phyloP scores from a whole-genome alignment of 2,329 filamentous ascomycete species.

The Trichoderma koningiopsis region DNA sequence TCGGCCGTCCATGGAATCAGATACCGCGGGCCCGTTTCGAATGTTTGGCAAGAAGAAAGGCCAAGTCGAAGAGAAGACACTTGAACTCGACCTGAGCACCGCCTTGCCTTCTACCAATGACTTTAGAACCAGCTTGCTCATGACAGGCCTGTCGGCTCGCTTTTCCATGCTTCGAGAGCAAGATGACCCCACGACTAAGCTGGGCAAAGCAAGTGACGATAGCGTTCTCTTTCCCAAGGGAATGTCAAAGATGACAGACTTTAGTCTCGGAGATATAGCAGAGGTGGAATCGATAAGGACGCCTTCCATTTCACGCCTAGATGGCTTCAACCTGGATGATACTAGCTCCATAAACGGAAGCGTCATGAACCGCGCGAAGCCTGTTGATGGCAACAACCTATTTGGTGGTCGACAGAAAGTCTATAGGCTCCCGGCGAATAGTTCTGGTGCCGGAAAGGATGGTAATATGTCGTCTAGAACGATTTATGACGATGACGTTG shows the following conservation, averaged over 20 bases:
- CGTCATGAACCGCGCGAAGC: slow-evolving; percentile 82
- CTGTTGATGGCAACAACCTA: slow-evolving; percentile 84
- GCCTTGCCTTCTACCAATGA: slow-evolving; percentile 83
- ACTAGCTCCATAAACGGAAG: slow-evolving; percentile 64
- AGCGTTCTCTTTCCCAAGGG: slow-evolving; percentile 85
- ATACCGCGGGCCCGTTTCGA: slow-evolving; percentile 54
- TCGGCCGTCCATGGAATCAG: slow-evolving; percentile 57
- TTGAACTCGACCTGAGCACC: slow-evolving; percentile 69
- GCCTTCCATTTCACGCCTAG: slow-evolving; percentile 59
- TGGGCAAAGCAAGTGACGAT: slow-evolving; percentile 94
- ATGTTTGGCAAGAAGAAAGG: slow-evolving; percentile 60
- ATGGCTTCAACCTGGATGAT: slow-evolving; percentile 73
- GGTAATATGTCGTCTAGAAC: slow-evolving; percentile 66
- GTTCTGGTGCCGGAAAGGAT: slow-evolving; percentile 43
- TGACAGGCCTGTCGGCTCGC: slow-evolving; percentile 90
- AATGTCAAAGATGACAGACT: slow-evolving; percentile 75
- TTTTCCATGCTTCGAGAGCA: slow-evolving; percentile 98
- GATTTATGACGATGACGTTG: slow-evolving; percentile 85
- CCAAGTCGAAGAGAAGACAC: slow-evolving; percentile 59
- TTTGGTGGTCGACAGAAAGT: slow-evolving; percentile 97
- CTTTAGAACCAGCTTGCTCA: slow-evolving; percentile 91
- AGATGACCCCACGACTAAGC: slow-evolving; percentile 83
- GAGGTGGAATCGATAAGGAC: slow-evolving; percentile 82
- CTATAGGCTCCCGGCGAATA: slow-evolving; percentile 73
- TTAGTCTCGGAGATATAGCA: slow-evolving; percentile 72